phyloP scores from a whole-genome alignment of 2,329 filamentous ascomycete species.

The Neonectria ditissima region DNA sequence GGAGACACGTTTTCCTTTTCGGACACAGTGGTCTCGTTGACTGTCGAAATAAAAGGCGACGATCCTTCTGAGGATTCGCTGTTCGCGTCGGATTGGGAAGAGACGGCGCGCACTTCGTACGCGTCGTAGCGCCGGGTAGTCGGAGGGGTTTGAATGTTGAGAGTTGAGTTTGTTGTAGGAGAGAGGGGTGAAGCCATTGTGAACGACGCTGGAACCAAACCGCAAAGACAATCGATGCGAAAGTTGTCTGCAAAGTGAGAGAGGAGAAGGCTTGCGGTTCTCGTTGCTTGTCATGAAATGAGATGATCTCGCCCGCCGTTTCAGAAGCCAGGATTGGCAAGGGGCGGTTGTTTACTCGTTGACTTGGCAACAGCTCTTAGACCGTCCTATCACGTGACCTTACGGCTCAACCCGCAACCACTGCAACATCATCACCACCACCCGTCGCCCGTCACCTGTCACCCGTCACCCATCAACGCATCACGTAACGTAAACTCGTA shows the following conservation, averaged over 20 bases:
- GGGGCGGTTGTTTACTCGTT: slow-evolving; percentile 34
- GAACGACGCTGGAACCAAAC: slow-evolving; percentile 36
- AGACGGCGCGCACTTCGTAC: slow-evolving; percentile 40
- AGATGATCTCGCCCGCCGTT: slow-evolving; percentile 24
- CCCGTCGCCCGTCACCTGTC: too few species aligned
- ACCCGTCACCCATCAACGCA: background rate
- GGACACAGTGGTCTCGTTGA: slow-evolving; percentile 47
- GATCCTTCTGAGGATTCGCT: slow-evolving; percentile 36
- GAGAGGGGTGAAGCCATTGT: slow-evolving; percentile 46
- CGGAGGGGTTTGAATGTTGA: slow-evolving; percentile 44
- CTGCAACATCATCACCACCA: background rate
- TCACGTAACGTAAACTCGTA: background rate
- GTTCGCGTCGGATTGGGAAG: slow-evolving; percentile 29
- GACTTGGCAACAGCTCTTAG: slow-evolving; percentile 33
- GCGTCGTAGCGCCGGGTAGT: slow-evolving; percentile 37
- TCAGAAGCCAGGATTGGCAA: slow-evolving; percentile 26
- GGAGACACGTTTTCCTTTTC: slow-evolving; percentile 63
- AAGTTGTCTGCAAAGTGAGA: slow-evolving; percentile 19
- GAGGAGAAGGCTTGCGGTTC: slow-evolving; percentile 15
- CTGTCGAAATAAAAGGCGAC: slow-evolving; percentile 45
- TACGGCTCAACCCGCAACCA: slow-evolving; percentile 5
- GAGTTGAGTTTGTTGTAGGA: slow-evolving; percentile 39
- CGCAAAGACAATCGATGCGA: slow-evolving; percentile 24
- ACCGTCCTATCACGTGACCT: slow-evolving; percentile 25
- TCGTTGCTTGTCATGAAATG: slow-evolving; percentile 31